A percentile compares a stretch with the other conserved stretches of the same genome.
These are phyloP conservation scores for Podospora tetraspora DNA, from an alignment of 495 filamentous ascomycete species.

Conservation along the genomic window DNA sequence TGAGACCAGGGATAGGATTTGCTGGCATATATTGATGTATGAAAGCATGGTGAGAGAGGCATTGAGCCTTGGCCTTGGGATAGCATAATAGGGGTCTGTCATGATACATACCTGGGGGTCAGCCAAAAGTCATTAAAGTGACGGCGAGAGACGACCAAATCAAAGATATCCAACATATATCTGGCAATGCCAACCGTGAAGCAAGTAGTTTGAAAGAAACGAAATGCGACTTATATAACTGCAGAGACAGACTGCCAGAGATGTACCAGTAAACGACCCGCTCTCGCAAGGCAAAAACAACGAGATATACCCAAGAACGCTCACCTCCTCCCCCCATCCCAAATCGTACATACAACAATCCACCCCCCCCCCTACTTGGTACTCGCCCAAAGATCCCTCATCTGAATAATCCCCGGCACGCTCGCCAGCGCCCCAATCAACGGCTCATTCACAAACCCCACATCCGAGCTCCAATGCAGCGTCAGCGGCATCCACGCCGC, in stretches of 20 bases:
- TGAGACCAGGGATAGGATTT: not conserved
- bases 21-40: not conserved
- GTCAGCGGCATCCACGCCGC: conserved; percentile 54
- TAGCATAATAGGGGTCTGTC: not conserved
- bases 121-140: not conserved
- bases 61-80: not conserved
- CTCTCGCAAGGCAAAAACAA: not conserved
- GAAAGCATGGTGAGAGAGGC: not conserved
- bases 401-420: conserved; percentile 60
- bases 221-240: not conserved
- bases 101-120: not conserved
- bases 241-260: not conserved
- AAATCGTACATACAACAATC: not conserved
- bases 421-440: conserved; percentile 60
- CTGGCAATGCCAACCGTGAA: not conserved
- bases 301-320: not conserved
- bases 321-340: not conserved
- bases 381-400: conserved; percentile 60
- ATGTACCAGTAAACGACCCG: not conserved
- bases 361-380: conserved; percentile 26
- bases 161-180: not conserved
- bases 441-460: conserved; percentile 56
- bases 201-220: not conserved
- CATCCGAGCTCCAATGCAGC: conserved; percentile 76
- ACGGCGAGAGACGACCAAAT: not conserved